These are phyloP conservation scores for Nothomitra cinnamomea DNA, from an alignment of 2,329 filamentous ascomycete species.

Conservation along the genomic window DNA sequence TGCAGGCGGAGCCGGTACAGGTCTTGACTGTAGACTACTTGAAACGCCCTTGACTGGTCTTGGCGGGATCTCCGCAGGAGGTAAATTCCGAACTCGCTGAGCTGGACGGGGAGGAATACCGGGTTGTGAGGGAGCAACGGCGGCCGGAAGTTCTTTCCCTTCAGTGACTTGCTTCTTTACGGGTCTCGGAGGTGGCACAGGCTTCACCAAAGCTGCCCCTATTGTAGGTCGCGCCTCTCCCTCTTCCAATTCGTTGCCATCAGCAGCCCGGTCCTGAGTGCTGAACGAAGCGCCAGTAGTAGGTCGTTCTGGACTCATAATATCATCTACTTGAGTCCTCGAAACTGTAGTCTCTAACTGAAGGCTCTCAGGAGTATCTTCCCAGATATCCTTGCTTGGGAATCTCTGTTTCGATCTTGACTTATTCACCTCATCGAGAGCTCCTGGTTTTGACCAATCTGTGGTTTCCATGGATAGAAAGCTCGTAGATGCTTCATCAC, in stretches of 20 bases:
- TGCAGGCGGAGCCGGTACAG: not conserved
- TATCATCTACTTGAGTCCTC: slow-evolving; percentile 32
- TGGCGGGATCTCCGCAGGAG: not conserved
- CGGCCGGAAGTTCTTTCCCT: slow-evolving; percentile 12
- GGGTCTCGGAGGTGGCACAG: slow-evolving; percentile 17
- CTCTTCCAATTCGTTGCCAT: slow-evolving; percentile 15
- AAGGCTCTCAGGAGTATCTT: slow-evolving; percentile 75
- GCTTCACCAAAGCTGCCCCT: slow-evolving; percentile 14
- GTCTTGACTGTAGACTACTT: not conserved
- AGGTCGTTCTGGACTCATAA: slow-evolving; percentile 19
- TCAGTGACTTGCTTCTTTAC: slow-evolving; percentile 7
- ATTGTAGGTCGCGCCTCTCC: slow-evolving; percentile 16
- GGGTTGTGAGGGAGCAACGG: slow-evolving; percentile 11
- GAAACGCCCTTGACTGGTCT: not conserved
- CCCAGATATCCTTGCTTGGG: slow-evolving; percentile 86
- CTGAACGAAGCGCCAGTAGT: slow-evolving; percentile 12
- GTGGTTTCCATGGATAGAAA: slow-evolving; percentile 34
- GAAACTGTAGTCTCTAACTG: slow-evolving; percentile 60
- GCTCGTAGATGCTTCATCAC: slow-evolving; percentile 31
- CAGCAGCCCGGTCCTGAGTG: slow-evolving; percentile 9
- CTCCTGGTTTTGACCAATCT: slow-evolving; percentile 19
- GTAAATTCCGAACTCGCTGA: not conserved
- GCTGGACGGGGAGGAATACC: slow-evolving; percentile 17
- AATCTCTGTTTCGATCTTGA: slow-evolving; percentile 53
- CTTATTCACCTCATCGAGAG: slow-evolving; percentile 32